phyloP scores from a whole-genome alignment of 805 yeast species.

The Monosporozyma servazzii region DNA sequence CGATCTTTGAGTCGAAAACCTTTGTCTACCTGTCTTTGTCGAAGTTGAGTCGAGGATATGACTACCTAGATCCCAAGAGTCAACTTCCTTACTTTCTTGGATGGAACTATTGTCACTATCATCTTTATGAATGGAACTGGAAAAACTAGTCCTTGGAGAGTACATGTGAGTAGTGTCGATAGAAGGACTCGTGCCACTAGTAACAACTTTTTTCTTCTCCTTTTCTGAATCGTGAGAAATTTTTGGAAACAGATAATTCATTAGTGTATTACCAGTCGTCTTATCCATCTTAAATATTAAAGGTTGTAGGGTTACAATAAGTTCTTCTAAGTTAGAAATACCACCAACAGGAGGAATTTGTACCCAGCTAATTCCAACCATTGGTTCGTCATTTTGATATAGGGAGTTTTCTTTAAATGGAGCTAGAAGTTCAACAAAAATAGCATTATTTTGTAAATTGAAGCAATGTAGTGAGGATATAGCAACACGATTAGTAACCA shows the following conservation, averaged over 20 bases:
- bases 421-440: slow-evolving; percentile 45
- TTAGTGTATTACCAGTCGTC: slow-evolving; percentile 40
- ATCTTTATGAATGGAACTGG: not conserved
- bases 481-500: slow-evolving; percentile 39
- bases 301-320: slow-evolving; percentile 44
- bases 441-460: slow-evolving; percentile 39
- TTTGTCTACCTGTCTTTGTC: not conserved
- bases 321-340: slow-evolving; percentile 44
- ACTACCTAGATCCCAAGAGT: slow-evolving; percentile 14
- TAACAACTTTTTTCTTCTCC: no score
- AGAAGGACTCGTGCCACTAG: not conserved
- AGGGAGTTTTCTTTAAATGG: slow-evolving; percentile 28
- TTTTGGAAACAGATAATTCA: slow-evolving; percentile 40
- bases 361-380: slow-evolving; percentile 42
- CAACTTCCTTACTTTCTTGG: slow-evolving; percentile 9
- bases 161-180: not conserved
- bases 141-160: not conserved
- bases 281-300: slow-evolving; percentile 50
- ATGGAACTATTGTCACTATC: not conserved
- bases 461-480: slow-evolving; percentile 43
- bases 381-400: slow-evolving; percentile 25
- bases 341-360: slow-evolving; percentile 58
- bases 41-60: not conserved
- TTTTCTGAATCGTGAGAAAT: not conserved
- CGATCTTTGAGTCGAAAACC: slow-evolving; percentile 4